phyloP scores from a whole-genome alignment of 2,329 filamentous ascomycete genomes.

The Epichloe sibirici region DNA sequence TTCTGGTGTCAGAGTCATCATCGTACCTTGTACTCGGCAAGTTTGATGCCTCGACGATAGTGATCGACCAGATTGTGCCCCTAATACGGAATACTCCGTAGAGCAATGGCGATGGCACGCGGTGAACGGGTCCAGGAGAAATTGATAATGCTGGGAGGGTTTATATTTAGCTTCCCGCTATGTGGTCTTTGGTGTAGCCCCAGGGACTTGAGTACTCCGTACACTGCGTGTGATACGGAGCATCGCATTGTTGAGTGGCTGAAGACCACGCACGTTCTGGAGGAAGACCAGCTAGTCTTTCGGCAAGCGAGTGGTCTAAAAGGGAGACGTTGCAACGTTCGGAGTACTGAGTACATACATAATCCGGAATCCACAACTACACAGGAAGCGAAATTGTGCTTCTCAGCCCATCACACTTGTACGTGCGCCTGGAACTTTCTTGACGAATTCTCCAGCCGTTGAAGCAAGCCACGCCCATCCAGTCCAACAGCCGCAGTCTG shows the following conservation, averaged over 20 bases:
- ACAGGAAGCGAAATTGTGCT: neutral
- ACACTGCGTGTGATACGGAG: no score
- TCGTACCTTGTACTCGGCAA: no score
- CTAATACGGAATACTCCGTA: no score
- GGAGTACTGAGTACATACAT: no score
- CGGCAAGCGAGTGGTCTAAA: neutral
- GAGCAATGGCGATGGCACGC: no score
- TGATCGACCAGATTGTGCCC: no score
- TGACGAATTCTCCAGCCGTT: neutral
- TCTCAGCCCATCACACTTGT: neutral
- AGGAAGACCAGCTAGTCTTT: neutral
- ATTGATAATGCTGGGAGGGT: neutral
- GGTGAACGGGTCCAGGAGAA: neutral
- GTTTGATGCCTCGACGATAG: no score
- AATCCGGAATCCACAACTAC: neutral
- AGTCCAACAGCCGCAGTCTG: neutral
- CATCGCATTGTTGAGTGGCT: no score
- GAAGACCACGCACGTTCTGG: neutral
- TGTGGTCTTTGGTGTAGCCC: neutral
- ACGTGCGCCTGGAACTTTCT: neutral
- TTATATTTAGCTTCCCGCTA: neutral
- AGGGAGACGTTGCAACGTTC: no score
- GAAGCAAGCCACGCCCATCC: neutral
- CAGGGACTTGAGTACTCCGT: neutral
- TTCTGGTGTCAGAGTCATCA: no score